These are phyloP conservation scores for Funneliformis mosseae DNA, from an alignment of 192 early-diverging fungal genomes.

Conservation along the genomic window DNA sequence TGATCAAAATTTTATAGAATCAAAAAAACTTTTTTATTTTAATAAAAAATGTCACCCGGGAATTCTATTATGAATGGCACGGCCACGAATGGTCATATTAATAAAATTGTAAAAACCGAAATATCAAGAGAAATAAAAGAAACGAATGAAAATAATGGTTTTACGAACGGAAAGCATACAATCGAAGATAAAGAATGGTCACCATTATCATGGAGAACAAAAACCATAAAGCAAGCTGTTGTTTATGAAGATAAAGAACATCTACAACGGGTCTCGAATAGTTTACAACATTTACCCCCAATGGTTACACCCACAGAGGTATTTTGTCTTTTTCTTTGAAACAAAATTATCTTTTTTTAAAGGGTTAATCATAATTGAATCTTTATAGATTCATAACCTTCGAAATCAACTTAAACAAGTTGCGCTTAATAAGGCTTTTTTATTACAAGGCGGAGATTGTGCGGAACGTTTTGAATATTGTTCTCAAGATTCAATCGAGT, in stretches of 20 bases:
- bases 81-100: not conserved
- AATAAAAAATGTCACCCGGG: not conserved
- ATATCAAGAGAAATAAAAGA: not conserved
- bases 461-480: conserved; percentile 99
- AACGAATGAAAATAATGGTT: not conserved
- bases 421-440: conserved; percentile 87
- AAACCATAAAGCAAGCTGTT: conserved; percentile 88
- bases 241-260: conserved; percentile 77
- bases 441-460: conserved; percentile 98
- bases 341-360: not conserved
- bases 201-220: conserved; percentile 70
- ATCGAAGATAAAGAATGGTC: conserved; percentile 56
- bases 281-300: conserved; percentile 82
- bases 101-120: not conserved
- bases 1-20: too few species aligned
- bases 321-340: conserved; percentile 18
- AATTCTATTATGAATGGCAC: too few species aligned
- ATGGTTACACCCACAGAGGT: conserved; percentile 89
- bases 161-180: not conserved
- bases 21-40: too few species aligned
- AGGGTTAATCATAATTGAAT: not conserved
- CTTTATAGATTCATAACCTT: conserved; percentile 73
- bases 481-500: conserved; percentile 86
- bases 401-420: conserved; percentile 84
- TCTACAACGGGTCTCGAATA: conserved; percentile 69